These are phyloP conservation scores for Centaurea solstitialis DNA, from an alignment of 129 eudicot species.

Conservation along the genomic window DNA sequence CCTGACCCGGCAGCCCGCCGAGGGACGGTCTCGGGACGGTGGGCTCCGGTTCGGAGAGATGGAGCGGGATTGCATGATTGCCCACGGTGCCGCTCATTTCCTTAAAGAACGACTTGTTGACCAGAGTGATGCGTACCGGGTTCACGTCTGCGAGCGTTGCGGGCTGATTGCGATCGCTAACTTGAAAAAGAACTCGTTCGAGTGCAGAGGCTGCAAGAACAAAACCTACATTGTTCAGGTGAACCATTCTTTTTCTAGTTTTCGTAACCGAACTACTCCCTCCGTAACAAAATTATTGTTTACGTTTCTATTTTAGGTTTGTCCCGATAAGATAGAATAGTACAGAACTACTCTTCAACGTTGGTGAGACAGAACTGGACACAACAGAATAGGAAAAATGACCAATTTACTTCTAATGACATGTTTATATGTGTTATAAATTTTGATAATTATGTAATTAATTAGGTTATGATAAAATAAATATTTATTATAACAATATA, in stretches of 20 bases:
- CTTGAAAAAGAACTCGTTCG: constrained; percentile 80
- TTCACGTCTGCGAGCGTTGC: constrained; percentile 87
- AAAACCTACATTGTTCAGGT: constrained; percentile 95
- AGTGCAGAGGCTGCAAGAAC: constrained; percentile 94
- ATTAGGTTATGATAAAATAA: too few species aligned
- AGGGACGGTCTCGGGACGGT: constrained; percentile 97
- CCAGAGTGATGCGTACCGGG: constrained; percentile 94
- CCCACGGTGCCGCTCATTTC: constrained; percentile 97
- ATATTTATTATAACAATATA: too few species aligned
- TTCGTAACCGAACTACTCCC: not conserved
- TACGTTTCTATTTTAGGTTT: too few species aligned
- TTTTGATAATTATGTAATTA: too few species aligned
- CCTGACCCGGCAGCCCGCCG: constrained; percentile 96
- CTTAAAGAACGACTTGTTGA: constrained; percentile 91
- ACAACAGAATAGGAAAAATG: too few species aligned
- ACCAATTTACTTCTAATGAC: too few species aligned
- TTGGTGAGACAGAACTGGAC: too few species aligned
- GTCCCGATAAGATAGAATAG: too few species aligned
- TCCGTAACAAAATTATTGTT: too few species aligned
- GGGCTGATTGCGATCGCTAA: constrained; percentile 89
- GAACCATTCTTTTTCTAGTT: not conserved
- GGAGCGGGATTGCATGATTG: constrained; percentile 99
- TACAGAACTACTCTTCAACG: too few species aligned
- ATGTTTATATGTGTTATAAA: too few species aligned
- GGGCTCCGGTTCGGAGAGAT: constrained; percentile 97